A percentile compares a stretch with the other conserved stretches of the same genome.
Conservation (phyloP, 305 asterid species). For the Fraxinus baroniana region DNA sequence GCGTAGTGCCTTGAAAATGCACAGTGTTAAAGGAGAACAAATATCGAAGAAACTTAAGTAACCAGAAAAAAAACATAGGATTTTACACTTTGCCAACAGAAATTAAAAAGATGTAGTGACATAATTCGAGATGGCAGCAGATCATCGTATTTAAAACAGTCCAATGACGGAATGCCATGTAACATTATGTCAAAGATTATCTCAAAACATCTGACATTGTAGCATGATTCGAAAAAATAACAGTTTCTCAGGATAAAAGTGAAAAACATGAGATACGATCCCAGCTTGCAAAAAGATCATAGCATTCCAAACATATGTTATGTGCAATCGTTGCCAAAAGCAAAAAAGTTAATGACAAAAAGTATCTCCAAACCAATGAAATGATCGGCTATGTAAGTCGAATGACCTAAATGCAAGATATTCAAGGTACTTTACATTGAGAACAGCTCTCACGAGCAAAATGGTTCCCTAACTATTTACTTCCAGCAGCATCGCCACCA, state of each 20-base stretch:
- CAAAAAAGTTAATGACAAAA: conserved; percentile 19
- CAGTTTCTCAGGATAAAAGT: background rate
- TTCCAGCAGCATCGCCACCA: conserved; percentile 51
- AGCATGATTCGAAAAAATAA: background rate
- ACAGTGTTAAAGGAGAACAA: background rate
- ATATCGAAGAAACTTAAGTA: background rate
- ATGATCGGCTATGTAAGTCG: background rate
- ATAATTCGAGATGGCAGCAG: background rate
- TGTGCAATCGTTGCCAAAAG: conserved; percentile 28
- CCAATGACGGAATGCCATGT: too few relatives aligned
- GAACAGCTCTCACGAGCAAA: conserved; percentile 16
- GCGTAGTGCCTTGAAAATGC: background rate
- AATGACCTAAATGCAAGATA: conserved; percentile 13
- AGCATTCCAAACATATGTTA: conserved; percentile 18
- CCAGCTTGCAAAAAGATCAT: background rate
- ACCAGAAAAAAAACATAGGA: background rate
- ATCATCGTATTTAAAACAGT: too few relatives aligned
- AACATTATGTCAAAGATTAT: background rate
- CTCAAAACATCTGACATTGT: background rate
- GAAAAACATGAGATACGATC: background rate
- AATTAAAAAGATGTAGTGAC: background rate
- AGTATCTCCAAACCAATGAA: conserved; percentile 23
- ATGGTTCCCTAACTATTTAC: conserved; percentile 39
- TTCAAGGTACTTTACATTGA: conserved; percentile 15
- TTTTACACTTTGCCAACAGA: background rate